Conservation (phyloP, 2,329 filamentous ascomycete genomes). For the Elsinoe fawcettii region DNA sequence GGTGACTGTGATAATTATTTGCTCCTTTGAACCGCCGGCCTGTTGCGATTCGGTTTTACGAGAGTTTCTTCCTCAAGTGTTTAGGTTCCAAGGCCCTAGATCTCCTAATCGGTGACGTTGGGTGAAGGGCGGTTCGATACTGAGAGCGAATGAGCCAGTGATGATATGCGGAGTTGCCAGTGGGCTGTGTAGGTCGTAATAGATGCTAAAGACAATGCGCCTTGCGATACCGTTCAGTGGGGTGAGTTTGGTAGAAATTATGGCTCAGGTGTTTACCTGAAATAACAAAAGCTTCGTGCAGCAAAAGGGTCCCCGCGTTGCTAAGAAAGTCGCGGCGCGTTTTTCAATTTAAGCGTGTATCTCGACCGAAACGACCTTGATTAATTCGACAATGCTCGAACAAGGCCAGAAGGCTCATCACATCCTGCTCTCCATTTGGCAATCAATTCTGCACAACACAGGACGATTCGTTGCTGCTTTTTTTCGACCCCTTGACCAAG, state of each 20-base stretch:
- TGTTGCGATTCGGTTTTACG: not conserved
- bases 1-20: slow-evolving; percentile 17
- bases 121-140: not conserved
- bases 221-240: not conserved
- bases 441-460: not conserved
- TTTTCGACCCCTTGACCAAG: not conserved
- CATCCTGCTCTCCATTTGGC: not conserved
- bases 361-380: not conserved
- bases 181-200: not conserved
- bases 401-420: not conserved
- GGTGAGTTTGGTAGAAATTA: not conserved
- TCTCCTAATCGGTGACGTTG: not conserved
- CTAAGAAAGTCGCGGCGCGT: slow-evolving; percentile 6
- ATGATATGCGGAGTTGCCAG: not conserved
- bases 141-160: not conserved
- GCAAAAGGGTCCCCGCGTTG: not conserved
- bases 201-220: not conserved
- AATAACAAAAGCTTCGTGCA: slow-evolving; percentile 4
- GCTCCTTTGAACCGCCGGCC: not conserved
- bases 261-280: slow-evolving; percentile 4
- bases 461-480: not conserved
- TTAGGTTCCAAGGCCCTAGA: not conserved
- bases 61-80: not conserved
- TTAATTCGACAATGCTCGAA: not conserved
- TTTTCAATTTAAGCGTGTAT: slow-evolving; percentile 10